phyloP scores from a whole-genome alignment of 441 rosid species.

The Omphalea diandra region DNA sequence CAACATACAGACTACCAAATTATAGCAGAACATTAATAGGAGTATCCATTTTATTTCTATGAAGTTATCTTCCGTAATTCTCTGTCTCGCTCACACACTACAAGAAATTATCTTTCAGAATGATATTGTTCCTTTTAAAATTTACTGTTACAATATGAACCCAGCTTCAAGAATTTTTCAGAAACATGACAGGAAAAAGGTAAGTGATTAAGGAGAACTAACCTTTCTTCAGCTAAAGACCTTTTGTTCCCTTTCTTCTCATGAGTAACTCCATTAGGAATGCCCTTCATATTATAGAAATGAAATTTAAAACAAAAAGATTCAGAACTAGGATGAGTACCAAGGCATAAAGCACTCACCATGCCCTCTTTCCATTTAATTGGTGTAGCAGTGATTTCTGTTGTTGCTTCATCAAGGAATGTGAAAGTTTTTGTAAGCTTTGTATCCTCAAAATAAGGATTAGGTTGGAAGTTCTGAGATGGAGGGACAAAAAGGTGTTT shows the following conservation, averaged over 20 bases:
- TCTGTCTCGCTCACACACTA: no score
- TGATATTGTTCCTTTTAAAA: neutral
- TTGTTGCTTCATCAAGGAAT: constrained; percentile 86
- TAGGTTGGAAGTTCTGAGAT: constrained; percentile 67
- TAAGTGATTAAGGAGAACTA: constrained; percentile 8
- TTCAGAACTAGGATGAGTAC: neutral
- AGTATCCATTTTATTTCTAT: no score
- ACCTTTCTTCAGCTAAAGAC: constrained; percentile 72
- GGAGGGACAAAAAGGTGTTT: neutral
- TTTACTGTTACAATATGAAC: no score
- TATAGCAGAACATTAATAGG: no score
- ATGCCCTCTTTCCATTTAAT: constrained; percentile 95
- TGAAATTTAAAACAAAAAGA: constrained; percentile 23
- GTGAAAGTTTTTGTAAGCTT: constrained; percentile 81
- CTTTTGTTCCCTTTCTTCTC: constrained; percentile 93
- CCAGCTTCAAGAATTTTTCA: no score
- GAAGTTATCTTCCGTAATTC: no score
- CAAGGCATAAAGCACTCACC: constrained; percentile 42
- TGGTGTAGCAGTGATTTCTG: constrained; percentile 73
- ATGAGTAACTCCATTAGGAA: constrained; percentile 79
- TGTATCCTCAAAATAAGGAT: constrained; percentile 84
- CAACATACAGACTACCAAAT: neutral
- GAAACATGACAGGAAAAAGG: neutral
- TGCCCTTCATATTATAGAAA: constrained; percentile 50
- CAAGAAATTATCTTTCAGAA: neutral